Conservation (phyloP, 2,329 filamentous ascomycete species). For the Pezicula rhizophila region DNA sequence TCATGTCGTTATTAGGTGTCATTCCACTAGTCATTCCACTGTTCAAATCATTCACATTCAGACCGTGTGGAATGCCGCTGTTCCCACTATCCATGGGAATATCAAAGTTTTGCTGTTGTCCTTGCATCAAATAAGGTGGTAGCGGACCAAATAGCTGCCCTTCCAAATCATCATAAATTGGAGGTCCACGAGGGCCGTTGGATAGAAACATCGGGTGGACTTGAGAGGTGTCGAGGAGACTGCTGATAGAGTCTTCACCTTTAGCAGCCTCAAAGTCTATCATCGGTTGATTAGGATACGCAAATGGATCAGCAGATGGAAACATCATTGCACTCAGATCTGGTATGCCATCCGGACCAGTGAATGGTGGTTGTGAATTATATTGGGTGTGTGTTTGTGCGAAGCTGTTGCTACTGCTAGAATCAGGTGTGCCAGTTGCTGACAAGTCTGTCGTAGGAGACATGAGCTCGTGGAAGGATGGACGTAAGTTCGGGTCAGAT, state of each 20-base stretch:
- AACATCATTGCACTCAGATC: conserved; percentile 78
- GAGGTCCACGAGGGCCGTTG: conserved; percentile 14
- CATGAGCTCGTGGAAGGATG: conserved; percentile 22
- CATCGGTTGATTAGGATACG: conserved; percentile 72
- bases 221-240: conserved; percentile 6
- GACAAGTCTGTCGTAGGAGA: conserved; percentile 19
- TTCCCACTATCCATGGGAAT: conserved; percentile 9
- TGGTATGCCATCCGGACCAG: conserved; percentile 37
- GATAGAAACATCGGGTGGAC: conserved; percentile 21
- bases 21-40: conserved; percentile 12
- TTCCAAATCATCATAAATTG: conserved; percentile 55
- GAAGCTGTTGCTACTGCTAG: conserved; percentile 11
- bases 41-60: conserved; percentile 13
- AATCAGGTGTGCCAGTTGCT: conserved; percentile 21
- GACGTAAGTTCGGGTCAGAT: conserved; percentile 22
- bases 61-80: conserved; percentile 8
- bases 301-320: conserved; percentile 69
- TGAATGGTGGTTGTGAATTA: conserved; percentile 29
- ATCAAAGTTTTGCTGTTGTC: conserved; percentile 19
- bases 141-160: conserved; percentile 67
- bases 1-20: conserved; percentile 16
- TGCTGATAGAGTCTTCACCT: conserved; percentile 13
- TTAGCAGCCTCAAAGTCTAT: conserved; percentile 47
- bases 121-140: conserved; percentile 55
- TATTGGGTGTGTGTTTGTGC: conserved; percentile 10